These are phyloP conservation scores for Parascedosporium putredinis DNA, from an alignment of 2,329 filamentous ascomycete species.

Conservation along the genomic window DNA sequence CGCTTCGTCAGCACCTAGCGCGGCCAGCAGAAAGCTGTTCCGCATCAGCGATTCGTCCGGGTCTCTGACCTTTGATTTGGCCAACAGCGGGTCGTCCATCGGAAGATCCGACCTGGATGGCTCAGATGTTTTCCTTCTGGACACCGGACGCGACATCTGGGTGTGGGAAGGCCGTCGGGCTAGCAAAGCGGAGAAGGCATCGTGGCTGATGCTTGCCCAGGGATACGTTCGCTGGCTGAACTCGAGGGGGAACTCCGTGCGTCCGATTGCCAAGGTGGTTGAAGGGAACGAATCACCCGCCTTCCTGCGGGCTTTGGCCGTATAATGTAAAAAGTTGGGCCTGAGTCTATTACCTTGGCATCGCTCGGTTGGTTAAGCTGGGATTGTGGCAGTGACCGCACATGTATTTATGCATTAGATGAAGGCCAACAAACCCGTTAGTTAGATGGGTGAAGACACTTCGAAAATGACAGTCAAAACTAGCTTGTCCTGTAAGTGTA, in stretches of 20 bases:
- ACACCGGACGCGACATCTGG: conserved; percentile 49
- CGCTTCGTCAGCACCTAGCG: conserved; percentile 10
- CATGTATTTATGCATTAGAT: too few species aligned
- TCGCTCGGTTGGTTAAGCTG: too few species aligned
- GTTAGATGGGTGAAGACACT: too few species aligned
- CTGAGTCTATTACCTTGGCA: too few species aligned
- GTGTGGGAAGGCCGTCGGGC: conserved; percentile 54
- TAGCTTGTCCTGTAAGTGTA: too few species aligned
- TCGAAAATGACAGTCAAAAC: too few species aligned
- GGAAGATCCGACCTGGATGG: conserved; percentile 39
- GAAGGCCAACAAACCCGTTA: too few species aligned
- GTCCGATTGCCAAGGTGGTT: conserved; percentile 44
- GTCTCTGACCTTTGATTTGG: conserved; percentile 42
- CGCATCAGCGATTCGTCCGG: conserved; percentile 53
- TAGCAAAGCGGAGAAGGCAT: conserved; percentile 46
- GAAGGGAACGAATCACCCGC: conserved; percentile 44
- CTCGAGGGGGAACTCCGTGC: neutral
- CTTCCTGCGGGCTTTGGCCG: conserved; percentile 37
- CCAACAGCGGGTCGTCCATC: conserved; percentile 43
- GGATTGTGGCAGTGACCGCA: too few species aligned
- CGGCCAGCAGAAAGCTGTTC: conserved; percentile 40
- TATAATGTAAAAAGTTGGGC: too few species aligned
- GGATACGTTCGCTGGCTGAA: conserved; percentile 33
- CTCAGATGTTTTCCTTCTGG: conserved; percentile 52
- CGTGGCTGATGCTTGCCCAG: conserved; percentile 52